Base-by-base conservation (phyloP, 2,329 filamentous ascomycete species). In the Alternaria brassicae region DNA sequence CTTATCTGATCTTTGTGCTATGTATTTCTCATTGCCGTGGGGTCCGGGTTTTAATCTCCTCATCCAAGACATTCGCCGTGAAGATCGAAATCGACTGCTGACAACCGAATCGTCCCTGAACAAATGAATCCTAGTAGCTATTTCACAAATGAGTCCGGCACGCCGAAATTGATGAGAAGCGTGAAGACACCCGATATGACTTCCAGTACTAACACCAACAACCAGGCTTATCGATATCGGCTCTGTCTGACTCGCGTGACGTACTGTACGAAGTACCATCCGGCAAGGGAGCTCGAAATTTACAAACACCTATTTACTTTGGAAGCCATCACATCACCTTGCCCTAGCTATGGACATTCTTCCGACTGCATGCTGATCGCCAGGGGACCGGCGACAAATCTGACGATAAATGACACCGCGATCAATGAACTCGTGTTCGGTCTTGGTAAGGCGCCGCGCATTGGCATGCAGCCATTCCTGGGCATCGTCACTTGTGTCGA, bases 401-500 rank as follows among this genome's bases (percentile, higher is more conserved):
- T 3, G 21, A 28, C 34, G 9, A 37, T 36, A 8, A n/a, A n/a
- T 39, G 7, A 1, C 28, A 37, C 27, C 25, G 40, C 32, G 30
- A 37, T 32, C 37, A 41, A 15, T 34, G 12, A 47, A 47, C 19
- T 21, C 45, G 32, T 45, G 52, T 30, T 56, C 28, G 42, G 48
- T 45, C 36, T 30, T 30, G 30, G 25, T 19, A 21, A 27, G 19
- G 12, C 41, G 56, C 45, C 55, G 45, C 53, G 58, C 51, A 53
- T 49, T 44, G 54, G 40, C 52, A 55, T 58, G 53, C 47, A 53
- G 39, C 63, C 61, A 58, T 48, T 53, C 32, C 72, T 72, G 66
- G 71, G 70, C 70, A 70, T 55, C 71, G 72, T 74, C 72, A 73
- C 72, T 37, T 27, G 39, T 48, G 56, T 52, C 44, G 57, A 60